Evolutionary conservation across 2,329 filamentous ascomycete species (phyloP).

Genomic region (Cordyceps pruinosa): DNA sequence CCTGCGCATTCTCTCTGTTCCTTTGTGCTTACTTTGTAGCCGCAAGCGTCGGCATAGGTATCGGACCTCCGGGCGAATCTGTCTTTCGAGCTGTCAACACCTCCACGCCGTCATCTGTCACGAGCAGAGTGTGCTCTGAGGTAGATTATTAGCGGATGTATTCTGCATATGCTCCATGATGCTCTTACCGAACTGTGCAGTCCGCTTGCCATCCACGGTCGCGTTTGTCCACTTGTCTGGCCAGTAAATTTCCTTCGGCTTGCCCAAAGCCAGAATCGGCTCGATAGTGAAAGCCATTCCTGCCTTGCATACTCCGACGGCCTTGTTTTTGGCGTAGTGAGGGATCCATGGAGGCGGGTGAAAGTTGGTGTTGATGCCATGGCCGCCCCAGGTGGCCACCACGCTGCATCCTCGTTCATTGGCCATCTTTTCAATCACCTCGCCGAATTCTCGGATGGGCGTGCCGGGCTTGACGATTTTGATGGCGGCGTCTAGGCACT

Average conservation of each 20-base stretch:
- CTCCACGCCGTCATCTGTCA: slow-evolving; percentile 77
- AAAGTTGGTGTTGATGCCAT: slow-evolving; percentile 91
- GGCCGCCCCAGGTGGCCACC: slow-evolving; percentile 91
- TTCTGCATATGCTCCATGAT: background rate
- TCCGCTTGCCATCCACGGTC: slow-evolving; percentile 80
- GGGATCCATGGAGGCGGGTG: slow-evolving; percentile 91
- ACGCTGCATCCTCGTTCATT: slow-evolving; percentile 81
- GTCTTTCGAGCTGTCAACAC: slow-evolving; percentile 66
- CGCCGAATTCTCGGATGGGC: slow-evolving; percentile 86
- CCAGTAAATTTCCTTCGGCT: slow-evolving; percentile 90
- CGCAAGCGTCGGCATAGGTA: slow-evolving; percentile 44
- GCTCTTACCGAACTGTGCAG: slow-evolving; percentile 79
- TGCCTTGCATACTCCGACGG: slow-evolving; percentile 84
- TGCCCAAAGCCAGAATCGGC: slow-evolving; percentile 93
- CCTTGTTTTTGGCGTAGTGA: slow-evolving; percentile 98
- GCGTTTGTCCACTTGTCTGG: slow-evolving; percentile 98
- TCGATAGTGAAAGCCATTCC: slow-evolving; percentile 99
- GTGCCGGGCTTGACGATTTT: slow-evolving; percentile 88
- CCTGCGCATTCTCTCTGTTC: background rate
- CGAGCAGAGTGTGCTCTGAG: slow-evolving; percentile 71
- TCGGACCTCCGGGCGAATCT: slow-evolving; percentile 68
- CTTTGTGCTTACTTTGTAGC: background rate
- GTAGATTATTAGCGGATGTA: background rate
- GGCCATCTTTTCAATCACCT: slow-evolving; percentile 90
- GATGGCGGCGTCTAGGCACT: slow-evolving; percentile 83